Evolutionary conservation across 225 moss, liverwort and hornwort species (phyloP).

Genomic region (Sphagnum tenellum): DNA sequence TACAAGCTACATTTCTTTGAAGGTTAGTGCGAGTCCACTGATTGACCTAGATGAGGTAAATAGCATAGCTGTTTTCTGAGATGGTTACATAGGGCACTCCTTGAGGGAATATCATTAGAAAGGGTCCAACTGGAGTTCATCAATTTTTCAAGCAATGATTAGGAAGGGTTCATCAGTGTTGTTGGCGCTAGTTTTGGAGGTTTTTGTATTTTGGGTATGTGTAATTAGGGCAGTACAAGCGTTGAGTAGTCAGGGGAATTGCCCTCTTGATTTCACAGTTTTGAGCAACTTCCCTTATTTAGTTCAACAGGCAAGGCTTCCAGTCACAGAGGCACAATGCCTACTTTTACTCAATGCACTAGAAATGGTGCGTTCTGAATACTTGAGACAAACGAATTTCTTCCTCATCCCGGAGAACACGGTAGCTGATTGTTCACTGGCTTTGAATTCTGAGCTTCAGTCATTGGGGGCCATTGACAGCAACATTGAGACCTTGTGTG

Average conservation of each 20-base stretch:
- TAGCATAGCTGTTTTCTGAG: too few relatives aligned
- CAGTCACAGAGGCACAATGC: constrained; percentile 12
- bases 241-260: background rate
- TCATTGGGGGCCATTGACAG: constrained; percentile 23
- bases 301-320: constrained; percentile 12
- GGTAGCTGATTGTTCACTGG: constrained; percentile 24
- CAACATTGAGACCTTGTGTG: constrained; percentile 13
- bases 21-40: too few relatives aligned
- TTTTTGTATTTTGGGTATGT: too few relatives aligned
- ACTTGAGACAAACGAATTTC: constrained; percentile 24
- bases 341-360: constrained; percentile 13
- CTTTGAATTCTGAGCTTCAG: constrained; percentile 16
- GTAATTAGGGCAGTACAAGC: too few relatives aligned
- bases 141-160: too few relatives aligned
- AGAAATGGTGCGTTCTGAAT: constrained; percentile 30
- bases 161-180: too few relatives aligned
- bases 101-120: too few relatives aligned
- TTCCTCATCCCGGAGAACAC: constrained; percentile 19
- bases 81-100: too few relatives aligned
- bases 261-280: constrained; percentile 30
- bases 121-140: too few relatives aligned
- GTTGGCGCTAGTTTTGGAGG: too few relatives aligned
- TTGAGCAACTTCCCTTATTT: constrained; percentile 18
- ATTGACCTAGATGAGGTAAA: too few relatives aligned
- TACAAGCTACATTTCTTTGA: too few relatives aligned